These are phyloP conservation scores for Kalmusia sp. DNA, from an alignment of 2,329 filamentous ascomycete genomes.

Conservation along the genomic window DNA sequence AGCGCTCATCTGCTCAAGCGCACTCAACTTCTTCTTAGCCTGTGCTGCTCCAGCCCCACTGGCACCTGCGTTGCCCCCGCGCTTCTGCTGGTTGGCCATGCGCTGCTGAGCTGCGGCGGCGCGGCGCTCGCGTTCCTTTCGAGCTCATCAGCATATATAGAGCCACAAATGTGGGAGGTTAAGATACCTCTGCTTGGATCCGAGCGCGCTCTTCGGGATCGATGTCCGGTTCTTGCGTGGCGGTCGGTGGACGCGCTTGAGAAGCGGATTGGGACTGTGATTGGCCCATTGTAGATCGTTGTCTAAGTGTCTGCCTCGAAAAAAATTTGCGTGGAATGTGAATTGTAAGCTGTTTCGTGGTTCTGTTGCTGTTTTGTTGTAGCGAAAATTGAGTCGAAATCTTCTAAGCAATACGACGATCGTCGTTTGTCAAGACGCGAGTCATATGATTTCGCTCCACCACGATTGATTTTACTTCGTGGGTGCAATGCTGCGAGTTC, in stretches of 20 bases:
- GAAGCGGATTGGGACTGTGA: slow-evolving; percentile 26
- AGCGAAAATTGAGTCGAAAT: too few species aligned
- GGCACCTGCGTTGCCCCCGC: not conserved
- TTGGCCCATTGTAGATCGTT: slow-evolving; percentile 34
- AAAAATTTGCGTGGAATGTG: too few species aligned
- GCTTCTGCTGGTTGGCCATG: slow-evolving; percentile 24
- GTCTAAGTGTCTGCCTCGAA: too few species aligned
- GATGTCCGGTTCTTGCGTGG: slow-evolving; percentile 28
- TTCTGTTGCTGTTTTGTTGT: too few species aligned
- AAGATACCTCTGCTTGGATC: slow-evolving; percentile 32
- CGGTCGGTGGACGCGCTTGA: slow-evolving; percentile 2
- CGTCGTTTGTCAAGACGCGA: too few species aligned
- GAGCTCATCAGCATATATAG: not conserved
- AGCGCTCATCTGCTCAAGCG: slow-evolving; percentile 36
- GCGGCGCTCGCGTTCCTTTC: slow-evolving; percentile 40
- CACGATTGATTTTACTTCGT: too few species aligned
- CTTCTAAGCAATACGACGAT: too few species aligned
- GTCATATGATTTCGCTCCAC: too few species aligned
- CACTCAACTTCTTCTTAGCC: slow-evolving; percentile 32
- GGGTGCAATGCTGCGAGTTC: too few species aligned
- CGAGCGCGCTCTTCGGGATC: slow-evolving; percentile 31
- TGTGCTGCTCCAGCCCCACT: slow-evolving; percentile 1
- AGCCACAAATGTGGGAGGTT: not conserved
- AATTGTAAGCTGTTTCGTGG: too few species aligned
- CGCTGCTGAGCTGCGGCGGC: slow-evolving; percentile 37